Evolutionary conservation across 192 early-diverging fungal species (phyloP), one percentile per base, ranked within the genome.

Genomic region (Coemansia sp.): DNA sequence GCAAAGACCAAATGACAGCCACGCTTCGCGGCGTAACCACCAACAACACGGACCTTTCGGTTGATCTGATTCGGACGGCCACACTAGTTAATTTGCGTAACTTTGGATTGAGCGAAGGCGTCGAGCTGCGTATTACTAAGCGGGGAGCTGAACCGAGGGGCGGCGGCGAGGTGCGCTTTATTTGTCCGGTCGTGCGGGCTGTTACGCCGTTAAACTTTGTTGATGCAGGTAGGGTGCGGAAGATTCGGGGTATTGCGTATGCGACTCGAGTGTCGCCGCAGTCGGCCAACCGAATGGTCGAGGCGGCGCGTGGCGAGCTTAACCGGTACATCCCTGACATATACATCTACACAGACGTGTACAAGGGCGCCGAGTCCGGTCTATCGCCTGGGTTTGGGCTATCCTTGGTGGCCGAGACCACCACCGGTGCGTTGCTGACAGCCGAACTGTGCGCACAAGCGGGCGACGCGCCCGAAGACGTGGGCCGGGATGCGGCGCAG

Each of bases 261-360:
- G 85, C 88, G 10, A 93, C 94, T 2, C 85, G 97, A 3, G 93
- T 99, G 17, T 92, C 93, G 11, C 97, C 97, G 26, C 93, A 94
- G 66, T 92, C 91, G 64, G 90, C 97, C 23, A 99, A 98, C 82
- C 89, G 97, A 28, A 85, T 96, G 59, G 90, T 93, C 3, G 91
- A 97, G 65, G 81, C 94, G 4, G 92, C 94, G 20, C 81, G 97
- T 47, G 79, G 86, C 4, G 82, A 94, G 65, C 80, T 99, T 55
- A 97, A 95, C 55, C 86, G 87, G 61, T 98, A 90, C 75, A 96
- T 98, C 62, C 95, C 95, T 5, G 95, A 99, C 71, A 91, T 99
- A 34, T 97, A 96, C 69, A 89, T 99, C 56, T 97, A 95, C 77
- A 95, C 97, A 22, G 97, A 98, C 79, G 92, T 96, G 49, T 97